phyloP scores from a whole-genome alignment of 768 basidiomycete species.

The Rhizopogon sp. region DNA sequence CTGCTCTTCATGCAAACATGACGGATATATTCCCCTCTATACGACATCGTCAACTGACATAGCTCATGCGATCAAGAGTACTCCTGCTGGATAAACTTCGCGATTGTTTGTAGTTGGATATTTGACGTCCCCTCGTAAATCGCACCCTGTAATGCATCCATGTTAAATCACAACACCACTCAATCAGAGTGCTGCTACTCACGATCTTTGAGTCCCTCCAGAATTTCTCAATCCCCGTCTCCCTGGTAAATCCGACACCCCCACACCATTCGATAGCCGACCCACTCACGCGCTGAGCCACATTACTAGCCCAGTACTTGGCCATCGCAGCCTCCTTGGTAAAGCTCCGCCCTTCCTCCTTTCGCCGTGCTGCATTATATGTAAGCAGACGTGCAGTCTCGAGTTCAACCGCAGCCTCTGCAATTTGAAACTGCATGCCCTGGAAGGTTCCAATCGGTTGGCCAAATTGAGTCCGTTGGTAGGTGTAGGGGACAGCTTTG shows the following conservation, averaged over 20 bases:
- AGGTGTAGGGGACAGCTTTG: slow-evolving; percentile 93
- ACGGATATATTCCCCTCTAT: slow-evolving; percentile 1
- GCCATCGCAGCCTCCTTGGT: slow-evolving; percentile 98
- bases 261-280: slow-evolving; percentile 96
- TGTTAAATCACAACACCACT: background rate
- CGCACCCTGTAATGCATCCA: slow-evolving; percentile 51
- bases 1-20: slow-evolving; percentile 50
- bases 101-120: slow-evolving; percentile 95
- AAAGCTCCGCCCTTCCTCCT: slow-evolving; percentile 85
- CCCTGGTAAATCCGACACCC: slow-evolving; percentile 87
- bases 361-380: slow-evolving; percentile 93
- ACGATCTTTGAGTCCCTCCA: slow-evolving; percentile 98
- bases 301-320: slow-evolving; percentile 85
- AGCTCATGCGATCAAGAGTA: slow-evolving; percentile 39
- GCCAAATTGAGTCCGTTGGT: slow-evolving; percentile 91
- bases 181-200: slow-evolving; percentile 25
- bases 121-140: slow-evolving; percentile 97
- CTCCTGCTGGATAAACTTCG: slow-evolving; percentile 84
- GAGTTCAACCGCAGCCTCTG: slow-evolving; percentile 84
- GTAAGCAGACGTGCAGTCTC: slow-evolving; percentile 87
- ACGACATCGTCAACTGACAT: background rate
- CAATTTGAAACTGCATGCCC: slow-evolving; percentile 93
- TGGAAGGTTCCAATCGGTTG: slow-evolving; percentile 93
- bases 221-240: slow-evolving; percentile 94
- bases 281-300: slow-evolving; percentile 86